A percentile compares a stretch with the other conserved stretches of the same genome.
Conservation (phyloP, 176 grass and related monocot species). For the Juncus inflexus region DNA sequence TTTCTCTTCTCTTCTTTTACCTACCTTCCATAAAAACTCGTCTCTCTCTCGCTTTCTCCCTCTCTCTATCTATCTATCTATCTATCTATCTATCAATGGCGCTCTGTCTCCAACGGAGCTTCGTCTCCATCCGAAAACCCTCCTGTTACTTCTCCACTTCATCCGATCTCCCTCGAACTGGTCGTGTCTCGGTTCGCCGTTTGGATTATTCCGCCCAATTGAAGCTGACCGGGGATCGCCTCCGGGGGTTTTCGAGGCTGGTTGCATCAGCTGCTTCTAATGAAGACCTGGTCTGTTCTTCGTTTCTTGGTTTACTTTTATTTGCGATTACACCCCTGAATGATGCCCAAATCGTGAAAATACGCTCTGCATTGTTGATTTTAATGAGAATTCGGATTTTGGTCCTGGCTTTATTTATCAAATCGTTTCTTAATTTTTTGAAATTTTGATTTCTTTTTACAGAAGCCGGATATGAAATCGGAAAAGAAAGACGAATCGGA, state of each 20-base stretch:
- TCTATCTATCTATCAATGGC: slow-evolving; percentile 13
- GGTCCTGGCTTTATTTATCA: background rate
- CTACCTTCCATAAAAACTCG: background rate
- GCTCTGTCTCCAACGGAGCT: slow-evolving; percentile 9
- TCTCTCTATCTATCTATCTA: background rate
- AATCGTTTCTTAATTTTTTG: background rate
- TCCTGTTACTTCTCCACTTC: slow-evolving; percentile 8
- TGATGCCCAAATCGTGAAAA: slow-evolving; percentile 8
- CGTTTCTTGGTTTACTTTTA: slow-evolving; percentile 11
- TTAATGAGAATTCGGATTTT: background rate
- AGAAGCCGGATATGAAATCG: slow-evolving; percentile 17
- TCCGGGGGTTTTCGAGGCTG: slow-evolving; percentile 4
- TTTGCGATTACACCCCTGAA: background rate
- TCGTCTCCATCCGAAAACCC: slow-evolving; percentile 9
- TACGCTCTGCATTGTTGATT: background rate
- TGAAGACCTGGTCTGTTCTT: slow-evolving; percentile 24
- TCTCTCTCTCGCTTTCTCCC: background rate
- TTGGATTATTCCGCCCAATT: slow-evolving; percentile 10
- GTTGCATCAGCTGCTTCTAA: background rate
- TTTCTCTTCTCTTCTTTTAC: background rate
- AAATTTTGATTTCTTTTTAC: slow-evolving; percentile 5
- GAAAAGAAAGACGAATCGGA: slow-evolving; percentile 25
- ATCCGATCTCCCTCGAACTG: background rate
- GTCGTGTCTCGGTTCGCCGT: slow-evolving; percentile 1
- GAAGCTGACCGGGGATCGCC: background rate